Percentiles rank a stretch among this genome's conserved stretches.
Evolutionary conservation across 208 protist species (phyloP).

Genomic region (Trypanosoma caninum): DNA sequence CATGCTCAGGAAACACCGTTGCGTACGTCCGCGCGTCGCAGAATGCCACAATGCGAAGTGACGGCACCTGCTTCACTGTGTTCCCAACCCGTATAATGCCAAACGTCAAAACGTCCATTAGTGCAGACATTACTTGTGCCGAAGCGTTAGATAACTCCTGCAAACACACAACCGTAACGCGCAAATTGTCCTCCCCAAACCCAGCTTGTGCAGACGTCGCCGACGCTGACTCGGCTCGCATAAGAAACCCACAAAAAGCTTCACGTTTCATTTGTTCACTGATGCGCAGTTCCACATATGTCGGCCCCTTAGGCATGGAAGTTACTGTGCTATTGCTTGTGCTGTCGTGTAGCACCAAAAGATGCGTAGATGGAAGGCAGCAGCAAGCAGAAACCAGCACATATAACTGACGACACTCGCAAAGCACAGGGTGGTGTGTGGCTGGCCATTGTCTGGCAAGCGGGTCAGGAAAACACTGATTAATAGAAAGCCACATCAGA

Average conservation of each 20-base stretch:
- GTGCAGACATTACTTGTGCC: slow-evolving; percentile 47
- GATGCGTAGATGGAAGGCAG: slow-evolving; percentile 72
- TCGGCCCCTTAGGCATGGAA: slow-evolving; percentile 75
- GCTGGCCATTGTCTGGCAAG: slow-evolving; percentile 74
- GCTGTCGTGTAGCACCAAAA: slow-evolving; percentile 76
- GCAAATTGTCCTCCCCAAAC: slow-evolving; percentile 22
- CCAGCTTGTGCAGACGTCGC: not conserved
- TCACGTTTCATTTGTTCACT: slow-evolving; percentile 52
- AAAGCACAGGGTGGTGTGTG: slow-evolving; percentile 67
- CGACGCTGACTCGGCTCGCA: slow-evolving; percentile 39
- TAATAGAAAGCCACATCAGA: slow-evolving; percentile 49
- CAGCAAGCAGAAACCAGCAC: slow-evolving; percentile 80
- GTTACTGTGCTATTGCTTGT: slow-evolving; percentile 53
- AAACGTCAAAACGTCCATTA: slow-evolving; percentile 76
- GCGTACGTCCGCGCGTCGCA: slow-evolving; percentile 52
- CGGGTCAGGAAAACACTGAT: slow-evolving; percentile 79
- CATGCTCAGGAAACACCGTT: slow-evolving; percentile 48
- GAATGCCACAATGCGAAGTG: slow-evolving; percentile 79
- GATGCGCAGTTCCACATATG: slow-evolving; percentile 76
- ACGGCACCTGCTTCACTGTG: slow-evolving; percentile 24
- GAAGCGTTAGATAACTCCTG: slow-evolving; percentile 56
- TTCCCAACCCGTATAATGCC: slow-evolving; percentile 30
- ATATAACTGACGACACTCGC: slow-evolving; percentile 84
- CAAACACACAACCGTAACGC: slow-evolving; percentile 73
- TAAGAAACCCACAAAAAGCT: slow-evolving; percentile 62